These are phyloP conservation scores for Westerdykella sp. DNA, from an alignment of 2,329 filamentous ascomycete genomes.

Conservation along the genomic window DNA sequence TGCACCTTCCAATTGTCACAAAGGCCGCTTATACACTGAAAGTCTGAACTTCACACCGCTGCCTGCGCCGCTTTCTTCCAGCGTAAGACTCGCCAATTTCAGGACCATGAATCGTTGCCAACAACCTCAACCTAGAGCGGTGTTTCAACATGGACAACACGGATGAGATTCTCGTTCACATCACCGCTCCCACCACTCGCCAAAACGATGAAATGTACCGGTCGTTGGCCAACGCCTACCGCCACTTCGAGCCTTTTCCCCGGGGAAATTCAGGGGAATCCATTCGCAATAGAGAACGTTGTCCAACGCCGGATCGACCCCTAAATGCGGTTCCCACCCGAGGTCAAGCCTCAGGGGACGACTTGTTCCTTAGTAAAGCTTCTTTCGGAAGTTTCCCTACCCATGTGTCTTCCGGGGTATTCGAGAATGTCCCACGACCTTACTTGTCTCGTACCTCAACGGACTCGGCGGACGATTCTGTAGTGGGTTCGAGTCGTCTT, in stretches of 20 bases:
- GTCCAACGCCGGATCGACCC: background rate
- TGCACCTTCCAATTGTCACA: too few species aligned
- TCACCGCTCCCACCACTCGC: conserved; percentile 39
- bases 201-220: conserved; percentile 39
- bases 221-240: conserved; percentile 38
- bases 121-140: background rate
- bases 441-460: background rate
- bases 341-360: background rate
- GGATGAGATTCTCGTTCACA: conserved; percentile 43
- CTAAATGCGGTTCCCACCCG: background rate
- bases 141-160: conserved; percentile 9
- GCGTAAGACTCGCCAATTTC: background rate
- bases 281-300: background rate
- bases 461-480: background rate
- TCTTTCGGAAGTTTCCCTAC: conserved; percentile 33
- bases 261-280: background rate
- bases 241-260: conserved; percentile 25
- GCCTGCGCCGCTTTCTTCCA: too few species aligned
- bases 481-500: conserved; percentile 14
- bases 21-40: too few species aligned
- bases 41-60: too few species aligned
- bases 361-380: conserved; percentile 16
- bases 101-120: background rate
- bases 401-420: conserved; percentile 9
- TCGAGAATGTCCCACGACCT: too few species aligned